Conservation (phyloP, 306 rosid species). For the Cajanus cajan region DNA sequence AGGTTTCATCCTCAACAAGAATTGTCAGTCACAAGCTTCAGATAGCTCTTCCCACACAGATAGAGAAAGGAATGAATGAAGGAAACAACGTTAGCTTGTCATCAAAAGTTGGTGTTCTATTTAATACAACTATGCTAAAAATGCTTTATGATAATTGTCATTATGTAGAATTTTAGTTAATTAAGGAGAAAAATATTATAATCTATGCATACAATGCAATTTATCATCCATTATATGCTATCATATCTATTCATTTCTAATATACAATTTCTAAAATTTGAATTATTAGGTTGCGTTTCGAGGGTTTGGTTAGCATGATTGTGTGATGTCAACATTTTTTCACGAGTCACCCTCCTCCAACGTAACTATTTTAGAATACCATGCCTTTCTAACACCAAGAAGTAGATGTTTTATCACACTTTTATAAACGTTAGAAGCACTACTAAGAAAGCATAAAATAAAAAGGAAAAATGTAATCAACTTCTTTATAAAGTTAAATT, state of each 20-base stretch:
- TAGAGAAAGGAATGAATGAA: slow-evolving; percentile 25
- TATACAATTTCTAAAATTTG: background rate
- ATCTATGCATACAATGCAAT: background rate
- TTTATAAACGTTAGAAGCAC: too few relatives aligned
- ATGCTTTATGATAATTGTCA: background rate
- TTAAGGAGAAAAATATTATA: background rate
- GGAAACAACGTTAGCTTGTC: background rate
- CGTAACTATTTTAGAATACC: background rate
- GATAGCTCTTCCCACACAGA: background rate
- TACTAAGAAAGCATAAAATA: too few relatives aligned
- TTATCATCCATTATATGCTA: background rate
- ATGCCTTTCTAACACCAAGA: background rate
- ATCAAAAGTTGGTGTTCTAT: background rate
- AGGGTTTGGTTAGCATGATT: background rate
- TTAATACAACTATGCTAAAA: background rate
- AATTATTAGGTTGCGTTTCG: background rate
- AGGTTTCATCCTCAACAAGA: slow-evolving; percentile 29
- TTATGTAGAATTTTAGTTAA: background rate
- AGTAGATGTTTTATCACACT: background rate
- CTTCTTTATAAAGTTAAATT: too few relatives aligned
- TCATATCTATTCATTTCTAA: background rate
- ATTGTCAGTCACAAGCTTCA: slow-evolving; percentile 10
- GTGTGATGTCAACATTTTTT: background rate
- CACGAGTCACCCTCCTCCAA: background rate
- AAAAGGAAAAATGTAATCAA: too few relatives aligned